Base-by-base conservation (phyloP, 345 rosid species). In the Murraya koenigii region DNA sequence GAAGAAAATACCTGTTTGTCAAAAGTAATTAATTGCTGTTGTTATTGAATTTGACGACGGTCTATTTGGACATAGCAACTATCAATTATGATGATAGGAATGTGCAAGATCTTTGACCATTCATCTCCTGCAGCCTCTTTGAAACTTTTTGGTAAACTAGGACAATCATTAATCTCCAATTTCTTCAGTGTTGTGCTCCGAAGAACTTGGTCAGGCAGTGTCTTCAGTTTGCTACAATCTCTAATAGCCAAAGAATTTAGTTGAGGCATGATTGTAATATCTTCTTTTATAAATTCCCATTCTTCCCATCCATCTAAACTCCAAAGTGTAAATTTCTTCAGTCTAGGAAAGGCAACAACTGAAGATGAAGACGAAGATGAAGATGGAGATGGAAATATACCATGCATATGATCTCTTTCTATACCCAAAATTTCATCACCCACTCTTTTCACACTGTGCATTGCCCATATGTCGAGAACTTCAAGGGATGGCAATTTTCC, bases 381-480 rank as follows among this genome's bases (percentile, higher is more conserved):
- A 13, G 44, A 39, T 39, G 44, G 11, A 39, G 44, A 39, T 36
- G 9, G n/a, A n/a, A n/a, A n/a, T n/a, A n/a, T 9, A 10, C 47
- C 47, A 9, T 39, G 47, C 47, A 39, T 39, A 39, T 39, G 47
- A 39, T 25, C 69, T 14, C 8, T n/a, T 39, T 38, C 20, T 23
- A 38, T 66, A 23, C 71, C 54, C 71, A 39, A 66, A 66, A 66
- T 11, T 23, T 66, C 71, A n/a, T 10, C 19, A 1, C 54, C 17
- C 28, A 66, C 28, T 20, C 26, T 66, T 38, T 66, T 66, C 11
- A 66, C 5, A 5, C 71, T 10, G 0, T 3, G 1, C 54, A 66
- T n/a, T 0, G 3, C 10, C 2, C 1, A 0, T 22, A 66, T 10
- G 0, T 23, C 1, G 15, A 66, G 26, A 8, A 5, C 15, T 39